These are phyloP conservation scores for Polyporus tsugae DNA, from an alignment of 1,284 basidiomycete genomes.

Conservation along the genomic window DNA sequence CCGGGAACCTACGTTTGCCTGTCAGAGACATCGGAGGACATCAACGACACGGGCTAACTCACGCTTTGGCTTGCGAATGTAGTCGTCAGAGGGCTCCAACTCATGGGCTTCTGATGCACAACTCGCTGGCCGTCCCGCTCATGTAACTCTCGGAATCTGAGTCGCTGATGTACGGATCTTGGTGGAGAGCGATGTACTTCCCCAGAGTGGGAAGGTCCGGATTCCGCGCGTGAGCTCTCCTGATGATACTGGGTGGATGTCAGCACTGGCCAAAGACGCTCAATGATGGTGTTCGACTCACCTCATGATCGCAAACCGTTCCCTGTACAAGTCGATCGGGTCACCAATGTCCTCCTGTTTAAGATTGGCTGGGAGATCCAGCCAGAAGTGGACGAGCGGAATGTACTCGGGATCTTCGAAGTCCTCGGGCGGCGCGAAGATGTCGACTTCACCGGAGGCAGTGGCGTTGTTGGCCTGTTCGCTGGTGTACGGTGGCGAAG, in stretches of 20 bases:
- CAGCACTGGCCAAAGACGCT: background rate
- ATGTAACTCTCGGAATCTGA: background rate
- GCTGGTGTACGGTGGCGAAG: background rate
- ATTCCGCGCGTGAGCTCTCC: background rate
- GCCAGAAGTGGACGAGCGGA: constrained; percentile 3
- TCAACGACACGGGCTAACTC: too few relatives aligned
- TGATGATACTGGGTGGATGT: background rate
- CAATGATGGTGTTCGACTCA: background rate
- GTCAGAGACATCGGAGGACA: too few relatives aligned
- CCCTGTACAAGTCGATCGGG: constrained; percentile 6
- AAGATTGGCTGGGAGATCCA: background rate
- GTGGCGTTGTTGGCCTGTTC: background rate
- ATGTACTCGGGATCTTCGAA: background rate
- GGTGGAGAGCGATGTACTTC: background rate
- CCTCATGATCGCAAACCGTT: constrained; percentile 1
- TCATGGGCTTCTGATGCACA: too few relatives aligned
- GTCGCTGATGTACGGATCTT: background rate
- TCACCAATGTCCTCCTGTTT: constrained; percentile 5
- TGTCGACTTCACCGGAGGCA: background rate
- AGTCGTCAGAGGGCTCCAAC: too few relatives aligned
- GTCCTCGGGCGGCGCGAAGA: background rate
- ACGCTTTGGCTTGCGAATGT: too few relatives aligned
- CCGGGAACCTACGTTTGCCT: background rate
- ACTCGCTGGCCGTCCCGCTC: background rate
- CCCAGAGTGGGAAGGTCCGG: constrained; percentile 3